These are phyloP conservation scores for Senecio squalidus DNA, from an alignment of 140 eudicot species.

Conservation along the genomic window DNA sequence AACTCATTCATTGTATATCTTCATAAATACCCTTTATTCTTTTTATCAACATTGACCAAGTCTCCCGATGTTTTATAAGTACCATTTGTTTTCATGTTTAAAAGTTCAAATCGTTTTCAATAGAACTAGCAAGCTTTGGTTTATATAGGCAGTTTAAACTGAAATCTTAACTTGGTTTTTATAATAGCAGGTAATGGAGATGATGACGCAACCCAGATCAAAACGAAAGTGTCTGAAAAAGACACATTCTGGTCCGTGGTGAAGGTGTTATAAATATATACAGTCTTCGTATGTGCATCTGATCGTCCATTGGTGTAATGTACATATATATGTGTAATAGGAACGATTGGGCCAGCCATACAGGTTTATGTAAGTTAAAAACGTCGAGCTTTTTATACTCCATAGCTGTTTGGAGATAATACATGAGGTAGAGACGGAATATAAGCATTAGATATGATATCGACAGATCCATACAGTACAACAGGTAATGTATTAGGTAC, in stretches of 20 bases:
- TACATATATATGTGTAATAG: constrained; percentile 20
- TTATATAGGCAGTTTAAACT: background rate
- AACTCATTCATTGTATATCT: too few species aligned
- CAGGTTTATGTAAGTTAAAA: constrained; percentile 11
- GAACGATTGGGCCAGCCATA: constrained; percentile 9
- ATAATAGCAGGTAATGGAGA: constrained; percentile 49
- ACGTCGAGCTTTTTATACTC: constrained; percentile 2
- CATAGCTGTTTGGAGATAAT: constrained; percentile 4
- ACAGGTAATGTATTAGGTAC: constrained; percentile 11
- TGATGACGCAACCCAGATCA: constrained; percentile 46
- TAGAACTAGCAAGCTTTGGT: background rate
- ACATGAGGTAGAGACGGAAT: constrained; percentile 2
- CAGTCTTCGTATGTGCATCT: background rate
- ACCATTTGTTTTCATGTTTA: background rate
- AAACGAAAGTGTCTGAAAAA: constrained; percentile 53
- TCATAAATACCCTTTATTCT: background rate
- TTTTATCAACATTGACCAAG: background rate
- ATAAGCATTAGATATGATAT: background rate
- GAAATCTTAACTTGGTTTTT: background rate
- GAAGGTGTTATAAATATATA: constrained; percentile 12
- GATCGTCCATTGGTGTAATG: constrained; percentile 6
- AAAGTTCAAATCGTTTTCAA: background rate
- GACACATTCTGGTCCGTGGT: constrained; percentile 79
- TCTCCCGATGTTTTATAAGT: too few species aligned
- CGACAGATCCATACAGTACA: background rate